Base-by-base conservation (phyloP, 2,329 filamentous ascomycete species). In the Talaromyces sp. region DNA sequence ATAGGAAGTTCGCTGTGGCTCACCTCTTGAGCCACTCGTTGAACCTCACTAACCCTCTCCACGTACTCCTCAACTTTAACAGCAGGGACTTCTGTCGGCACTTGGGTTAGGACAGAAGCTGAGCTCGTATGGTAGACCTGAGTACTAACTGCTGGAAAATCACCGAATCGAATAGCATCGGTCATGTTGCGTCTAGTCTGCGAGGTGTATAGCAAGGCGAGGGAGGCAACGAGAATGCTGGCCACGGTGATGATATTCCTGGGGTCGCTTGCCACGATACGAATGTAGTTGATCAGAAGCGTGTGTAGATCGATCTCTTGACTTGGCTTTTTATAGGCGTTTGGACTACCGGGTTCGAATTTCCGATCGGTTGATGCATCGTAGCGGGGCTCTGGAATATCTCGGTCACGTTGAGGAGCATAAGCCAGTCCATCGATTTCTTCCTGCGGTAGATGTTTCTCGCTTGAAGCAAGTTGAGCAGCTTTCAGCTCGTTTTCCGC, bases 251-350 rank as follows among this genome's bases (percentile, higher is more conserved):
- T 51, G 17, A 62, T 55, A 66, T 86, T 87, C 42, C 81, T 77
- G 53, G 76, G 76, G 65, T 87, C 85, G 52, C 77, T 77, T 2
- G 81, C 75, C 22, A 85, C 71, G 1, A 84, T 72, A 27, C 78
- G 73, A 19, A 85, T 61, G 65, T 85, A 86, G 67, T 85, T 85
- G 62, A 77, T 74, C 52, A 85, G 63, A 15, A 86, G 72, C 0
- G 80, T 79, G 17, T 77, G 73, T 0, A 87, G 72, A 2, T 83
- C 82, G 22, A 85, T 77, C 17, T 86, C 77, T 2, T 68, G 62
- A 8, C 42, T 58, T 15, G 33, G 15, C 13, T 55, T 55, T 3
- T 13, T 25, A 32, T 57, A 47, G 22, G 7, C 9, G 3, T 53
- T 53, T 2, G 49, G 17, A 30, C 25, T 30, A 19, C 9, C 2